phyloP scores from a whole-genome alignment of 1,284 basidiomycete genomes.

The Prillingera fragicola region DNA sequence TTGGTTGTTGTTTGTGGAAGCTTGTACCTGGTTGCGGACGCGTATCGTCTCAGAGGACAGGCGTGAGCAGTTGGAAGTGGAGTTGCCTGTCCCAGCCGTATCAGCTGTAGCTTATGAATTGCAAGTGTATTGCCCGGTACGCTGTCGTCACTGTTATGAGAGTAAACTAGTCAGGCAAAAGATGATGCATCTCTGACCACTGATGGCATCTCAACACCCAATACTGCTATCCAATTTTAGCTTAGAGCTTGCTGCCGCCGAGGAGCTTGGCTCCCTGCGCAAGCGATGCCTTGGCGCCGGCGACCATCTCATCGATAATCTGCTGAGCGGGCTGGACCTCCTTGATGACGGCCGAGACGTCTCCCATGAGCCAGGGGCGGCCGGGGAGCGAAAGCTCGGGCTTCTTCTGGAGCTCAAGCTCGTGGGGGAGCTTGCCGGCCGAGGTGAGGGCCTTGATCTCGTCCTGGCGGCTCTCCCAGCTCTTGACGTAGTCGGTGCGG shows the following conservation, averaged over 20 bases:
- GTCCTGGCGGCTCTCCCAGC: conserved; percentile 53
- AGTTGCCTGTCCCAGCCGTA: too few relatives aligned
- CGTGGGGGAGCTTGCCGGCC: conserved; percentile 68
- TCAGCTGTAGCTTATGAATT: too few relatives aligned
- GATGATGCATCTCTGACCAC: too few relatives aligned
- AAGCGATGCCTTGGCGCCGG: conserved; percentile 27
- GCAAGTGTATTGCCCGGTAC: too few relatives aligned
- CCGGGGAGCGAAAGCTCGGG: conserved; percentile 18
- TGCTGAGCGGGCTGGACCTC: conserved; percentile 70
- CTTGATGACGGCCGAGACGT: conserved; percentile 68
- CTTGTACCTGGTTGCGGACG: conserved; percentile 82
- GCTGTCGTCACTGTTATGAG: too few relatives aligned
- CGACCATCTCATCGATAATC: conserved; percentile 71
- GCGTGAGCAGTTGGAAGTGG: too few relatives aligned
- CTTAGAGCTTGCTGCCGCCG: too few relatives aligned
- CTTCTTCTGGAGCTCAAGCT: conserved; percentile 64
- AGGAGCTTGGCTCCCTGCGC: too few relatives aligned
- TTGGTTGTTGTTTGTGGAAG: conserved; percentile 77
- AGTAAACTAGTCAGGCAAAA: too few relatives aligned
- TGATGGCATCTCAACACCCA: too few relatives aligned
- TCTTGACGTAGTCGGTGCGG: conserved; percentile 70
- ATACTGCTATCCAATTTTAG: too few relatives aligned
- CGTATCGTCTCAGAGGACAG: conserved; percentile 57
- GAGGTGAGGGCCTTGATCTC: conserved; percentile 61
- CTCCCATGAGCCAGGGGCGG: conserved; percentile 60